These are phyloP conservation scores for Lolium multiflorum DNA, from an alignment of 176 grass and related monocot genomes.

Conservation along the genomic window DNA sequence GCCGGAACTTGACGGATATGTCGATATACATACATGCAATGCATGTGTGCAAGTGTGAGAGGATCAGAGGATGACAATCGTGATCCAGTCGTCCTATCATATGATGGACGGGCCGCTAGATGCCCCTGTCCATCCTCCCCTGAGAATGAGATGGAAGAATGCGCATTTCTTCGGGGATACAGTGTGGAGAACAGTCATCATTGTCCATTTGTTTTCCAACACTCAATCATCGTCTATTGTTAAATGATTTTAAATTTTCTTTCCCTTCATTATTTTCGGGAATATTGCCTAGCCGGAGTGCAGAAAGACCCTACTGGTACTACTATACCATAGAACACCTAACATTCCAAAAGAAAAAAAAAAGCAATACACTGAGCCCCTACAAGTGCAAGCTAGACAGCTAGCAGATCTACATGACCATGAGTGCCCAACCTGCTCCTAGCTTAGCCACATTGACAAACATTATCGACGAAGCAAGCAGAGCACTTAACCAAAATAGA, in stretches of 20 bases:
- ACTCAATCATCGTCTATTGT: neutral
- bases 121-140: neutral
- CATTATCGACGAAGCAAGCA: constrained; percentile 40
- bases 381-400: neutral
- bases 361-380: too few species aligned
- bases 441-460: neutral
- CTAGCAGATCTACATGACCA: too few species aligned
- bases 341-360: neutral
- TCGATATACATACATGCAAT: neutral
- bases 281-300: neutral
- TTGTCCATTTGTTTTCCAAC: neutral
- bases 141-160: neutral
- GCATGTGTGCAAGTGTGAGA: neutral
- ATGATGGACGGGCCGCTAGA: constrained; percentile 31
- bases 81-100: constrained; percentile 10
- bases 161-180: neutral
- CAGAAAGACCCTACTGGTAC: too few species aligned
- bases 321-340: too few species aligned
- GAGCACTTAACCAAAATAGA: neutral
- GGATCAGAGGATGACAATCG: neutral
- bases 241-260: too few species aligned
- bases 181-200: constrained; percentile 12
- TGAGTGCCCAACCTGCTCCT: too few species aligned
- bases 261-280: too few species aligned
- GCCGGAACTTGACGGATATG: too few species aligned